Evolutionary conservation across 306 rosid species (phyloP).

Genomic region (Cicer bijugum): DNA sequence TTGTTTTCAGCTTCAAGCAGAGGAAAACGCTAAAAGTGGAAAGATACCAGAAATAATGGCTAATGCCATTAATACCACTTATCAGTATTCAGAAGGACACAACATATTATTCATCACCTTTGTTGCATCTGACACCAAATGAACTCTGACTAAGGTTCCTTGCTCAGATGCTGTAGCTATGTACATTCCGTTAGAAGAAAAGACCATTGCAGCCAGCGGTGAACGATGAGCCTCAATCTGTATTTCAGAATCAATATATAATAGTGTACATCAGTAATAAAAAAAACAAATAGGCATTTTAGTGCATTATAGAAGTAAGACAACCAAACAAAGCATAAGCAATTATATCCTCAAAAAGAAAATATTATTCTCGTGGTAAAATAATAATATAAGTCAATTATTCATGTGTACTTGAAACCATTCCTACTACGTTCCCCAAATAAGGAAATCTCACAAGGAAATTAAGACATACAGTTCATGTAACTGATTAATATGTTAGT

Average conservation of each 20-base stretch:
- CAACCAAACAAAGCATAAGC: conserved; percentile 3
- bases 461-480: conserved; percentile 38
- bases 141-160: conserved; percentile 92
- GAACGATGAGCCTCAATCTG: conserved; percentile 95
- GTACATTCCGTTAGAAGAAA: conserved; percentile 86
- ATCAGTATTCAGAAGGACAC: conserved; percentile 27
- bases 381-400: conserved; percentile 31
- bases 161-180: conserved; percentile 98
- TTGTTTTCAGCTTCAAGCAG: conserved; percentile 29
- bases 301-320: not conserved
- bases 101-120: conserved; percentile 61
- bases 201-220: conserved; percentile 78
- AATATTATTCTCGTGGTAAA: conserved; percentile 19
- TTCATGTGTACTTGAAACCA: conserved; percentile 24
- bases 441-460: conserved; percentile 33
- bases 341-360: conserved; percentile 23
- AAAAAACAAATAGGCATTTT: not conserved
- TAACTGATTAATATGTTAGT: conserved; percentile 11
- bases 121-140: conserved; percentile 87
- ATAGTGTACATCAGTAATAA: conserved; percentile 31
- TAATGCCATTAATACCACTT: conserved; percentile 18
- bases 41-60: conserved; percentile 35
- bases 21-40: not conserved
- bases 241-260: conserved; percentile 36
- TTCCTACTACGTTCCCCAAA: conserved; percentile 3